Conservation (phyloP, 2,329 filamentous ascomycete genomes). For the Dactylellina haptotyla region DNA sequence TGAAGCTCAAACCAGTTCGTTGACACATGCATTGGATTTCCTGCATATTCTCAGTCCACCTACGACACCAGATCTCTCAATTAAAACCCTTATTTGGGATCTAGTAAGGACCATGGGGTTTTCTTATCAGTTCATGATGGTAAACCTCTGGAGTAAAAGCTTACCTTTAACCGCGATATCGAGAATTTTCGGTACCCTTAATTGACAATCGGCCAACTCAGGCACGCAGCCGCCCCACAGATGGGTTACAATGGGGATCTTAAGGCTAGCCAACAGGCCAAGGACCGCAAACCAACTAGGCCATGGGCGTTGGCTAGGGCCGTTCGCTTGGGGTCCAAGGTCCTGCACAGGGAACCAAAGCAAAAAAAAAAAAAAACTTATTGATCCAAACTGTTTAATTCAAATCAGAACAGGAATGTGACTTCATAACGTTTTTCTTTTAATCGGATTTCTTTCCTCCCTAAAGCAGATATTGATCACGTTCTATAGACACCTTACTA, state of each 20-base stretch:
- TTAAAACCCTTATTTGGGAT: constrained; percentile 42
- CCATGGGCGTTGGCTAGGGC: constrained; percentile 31
- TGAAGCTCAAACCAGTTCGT: constrained; percentile 31
- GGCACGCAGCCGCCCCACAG: constrained; percentile 50
- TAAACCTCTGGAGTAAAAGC: constrained; percentile 49
- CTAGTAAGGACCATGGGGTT: constrained; percentile 14
- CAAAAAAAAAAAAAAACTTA: constrained; percentile 29
- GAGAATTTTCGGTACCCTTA: constrained; percentile 29
- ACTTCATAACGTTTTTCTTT: constrained; percentile 48
- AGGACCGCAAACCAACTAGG: constrained; percentile 28
- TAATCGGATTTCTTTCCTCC: constrained; percentile 48
- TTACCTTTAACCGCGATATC: constrained; percentile 52
- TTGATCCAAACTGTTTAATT: constrained; percentile 39
- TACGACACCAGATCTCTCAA: constrained; percentile 48
- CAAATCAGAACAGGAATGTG: constrained; percentile 54
- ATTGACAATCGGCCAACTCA: constrained; percentile 32
- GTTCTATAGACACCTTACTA: constrained; percentile 33
- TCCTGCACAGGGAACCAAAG: constrained; percentile 8
- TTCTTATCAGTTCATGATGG: constrained; percentile 51
- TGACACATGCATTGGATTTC: constrained; percentile 52
- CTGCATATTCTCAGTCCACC: constrained; percentile 39
- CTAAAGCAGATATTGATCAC: constrained; percentile 52
- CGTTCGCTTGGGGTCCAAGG: constrained; percentile 37
- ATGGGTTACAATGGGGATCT: constrained; percentile 51
- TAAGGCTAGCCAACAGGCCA: constrained; percentile 46